phyloP scores from a whole-genome alignment of 768 basidiomycete species.

The Mycena olivaceomarginata region DNA sequence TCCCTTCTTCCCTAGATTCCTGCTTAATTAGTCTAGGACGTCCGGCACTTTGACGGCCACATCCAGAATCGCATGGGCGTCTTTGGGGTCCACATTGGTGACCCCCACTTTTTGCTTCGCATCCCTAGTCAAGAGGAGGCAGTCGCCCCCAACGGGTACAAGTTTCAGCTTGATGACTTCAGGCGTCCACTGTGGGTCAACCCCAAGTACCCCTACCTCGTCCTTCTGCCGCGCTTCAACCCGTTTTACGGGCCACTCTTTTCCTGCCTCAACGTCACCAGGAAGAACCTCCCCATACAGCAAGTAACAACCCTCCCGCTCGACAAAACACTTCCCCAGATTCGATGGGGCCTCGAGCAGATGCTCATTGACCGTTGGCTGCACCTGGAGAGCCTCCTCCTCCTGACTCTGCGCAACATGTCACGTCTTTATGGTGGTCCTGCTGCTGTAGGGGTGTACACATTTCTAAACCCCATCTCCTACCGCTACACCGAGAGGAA shows the following conservation, averaged over 20 bases:
- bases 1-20: constrained; percentile 16
- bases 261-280: constrained; percentile 28
- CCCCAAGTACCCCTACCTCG: constrained; percentile 32
- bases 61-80: constrained; percentile 30
- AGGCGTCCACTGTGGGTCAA: constrained; percentile 34
- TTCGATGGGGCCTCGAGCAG: constrained; percentile 37
- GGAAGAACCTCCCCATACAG: constrained; percentile 30
- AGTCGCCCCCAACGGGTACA: constrained; percentile 26
- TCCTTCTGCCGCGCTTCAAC: constrained; percentile 34
- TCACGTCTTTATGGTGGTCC: constrained; percentile 20
- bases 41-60: constrained; percentile 31
- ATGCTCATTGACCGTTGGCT: constrained; percentile 33
- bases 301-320: background rate
- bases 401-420: constrained; percentile 32
- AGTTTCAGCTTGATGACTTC: constrained; percentile 25
- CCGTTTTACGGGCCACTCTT: constrained; percentile 19
- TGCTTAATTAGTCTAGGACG: constrained; percentile 2
- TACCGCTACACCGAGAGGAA: constrained; percentile 34
- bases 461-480: constrained; percentile 24
- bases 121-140: constrained; percentile 30
- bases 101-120: constrained; percentile 32
- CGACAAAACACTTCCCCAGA: background rate
- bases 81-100: constrained; percentile 40
- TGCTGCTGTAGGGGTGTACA: constrained; percentile 29
- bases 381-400: constrained; percentile 37